Evolutionary conservation across 2,329 filamentous ascomycete genomes (phyloP), one percentile per base, ranked within the genome.

Genomic region (Arthrobotrys iridis): DNA sequence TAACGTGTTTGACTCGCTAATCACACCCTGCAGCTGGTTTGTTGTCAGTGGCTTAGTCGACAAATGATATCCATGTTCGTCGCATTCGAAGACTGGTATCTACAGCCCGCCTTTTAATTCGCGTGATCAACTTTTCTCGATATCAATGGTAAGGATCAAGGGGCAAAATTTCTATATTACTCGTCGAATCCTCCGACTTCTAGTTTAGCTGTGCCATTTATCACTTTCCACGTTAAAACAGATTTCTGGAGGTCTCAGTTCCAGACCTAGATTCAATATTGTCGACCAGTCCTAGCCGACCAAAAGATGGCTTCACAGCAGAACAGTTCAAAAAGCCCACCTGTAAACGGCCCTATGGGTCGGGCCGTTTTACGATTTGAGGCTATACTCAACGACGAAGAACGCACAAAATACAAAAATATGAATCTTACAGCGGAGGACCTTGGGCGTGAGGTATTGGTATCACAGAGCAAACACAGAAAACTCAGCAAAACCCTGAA

Each of bases 401-500:
- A 55, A 3, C 22, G 33, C 30, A 57, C 26, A 28, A 64, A 22
- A 15, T 20, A 40, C 26, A 15, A 13, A 22, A 40, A 18, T 43
- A 37, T 26, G 5, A 37, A 8, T 24, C 26, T 41, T 3, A 73
- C 68, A 33, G 52, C 33, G 13, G 35, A 72, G 13, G 66, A 63
- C 35, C 41, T 66, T n/a, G 24, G 43, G 24, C 4, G 0, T 8
- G 50, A 73, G 26, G 60, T 73, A n/a, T 8, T 1, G 20, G 3
- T 11, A 18, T 37, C 60, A 28, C 60, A 73, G 37, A 15, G n/a
- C 26, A 57, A 43, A 15, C 59, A 55, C 24, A 18, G 15, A n/a
- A 41, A 15, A 26, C 41, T 50, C 10, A 52, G 59, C 30, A 60
- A 58, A 11, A 30, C 50, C 10, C 41, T 71, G 7, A 65, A 28